Percentiles rank a stretch among this genome's conserved stretches.
These are phyloP conservation scores for Pseudocercospora macadamiae DNA, from an alignment of 2,329 filamentous ascomycete genomes.

Conservation along the genomic window DNA sequence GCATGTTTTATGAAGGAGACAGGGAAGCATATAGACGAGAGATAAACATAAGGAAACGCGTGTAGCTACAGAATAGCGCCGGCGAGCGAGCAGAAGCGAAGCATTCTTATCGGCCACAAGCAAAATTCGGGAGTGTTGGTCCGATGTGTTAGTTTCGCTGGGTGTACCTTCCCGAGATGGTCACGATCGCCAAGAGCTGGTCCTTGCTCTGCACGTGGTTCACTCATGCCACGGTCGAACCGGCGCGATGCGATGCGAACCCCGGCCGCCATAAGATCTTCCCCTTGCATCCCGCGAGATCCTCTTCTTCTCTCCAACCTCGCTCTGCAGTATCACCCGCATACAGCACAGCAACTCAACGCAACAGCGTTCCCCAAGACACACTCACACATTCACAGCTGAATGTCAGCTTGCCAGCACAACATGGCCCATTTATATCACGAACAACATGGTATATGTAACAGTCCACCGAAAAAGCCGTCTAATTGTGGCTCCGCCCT, in stretches of 20 bases:
- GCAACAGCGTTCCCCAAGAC: constrained; percentile 1
- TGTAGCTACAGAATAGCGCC: neutral
- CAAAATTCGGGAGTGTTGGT: neutral
- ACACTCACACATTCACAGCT: constrained; percentile 13
- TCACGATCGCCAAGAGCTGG: no score
- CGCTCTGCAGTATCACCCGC: neutral
- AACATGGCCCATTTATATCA: constrained; percentile 31
- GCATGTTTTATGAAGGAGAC: constrained; percentile 8
- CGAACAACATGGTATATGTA: constrained; percentile 23
- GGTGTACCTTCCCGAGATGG: neutral
- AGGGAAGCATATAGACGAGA: neutral
- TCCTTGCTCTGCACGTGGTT: no score
- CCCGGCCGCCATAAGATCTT: neutral
- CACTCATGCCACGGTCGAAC: no score
- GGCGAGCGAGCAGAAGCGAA: neutral
- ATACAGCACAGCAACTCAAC: neutral
- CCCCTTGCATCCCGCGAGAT: neutral
- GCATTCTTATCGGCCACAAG: neutral
- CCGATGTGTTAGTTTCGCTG: no score
- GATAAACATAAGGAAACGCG: constrained; percentile 5
- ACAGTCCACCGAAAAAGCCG: constrained; percentile 26
- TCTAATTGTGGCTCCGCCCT: constrained; percentile 33
- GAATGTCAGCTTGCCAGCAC: constrained; percentile 31
- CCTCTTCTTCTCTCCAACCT: constrained; percentile 9
- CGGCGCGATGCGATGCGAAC: neutral